Evolutionary conservation across 495 filamentous ascomycete genomes (phyloP).

Genomic region (Pseudoneurospora amorphoporcata): DNA sequence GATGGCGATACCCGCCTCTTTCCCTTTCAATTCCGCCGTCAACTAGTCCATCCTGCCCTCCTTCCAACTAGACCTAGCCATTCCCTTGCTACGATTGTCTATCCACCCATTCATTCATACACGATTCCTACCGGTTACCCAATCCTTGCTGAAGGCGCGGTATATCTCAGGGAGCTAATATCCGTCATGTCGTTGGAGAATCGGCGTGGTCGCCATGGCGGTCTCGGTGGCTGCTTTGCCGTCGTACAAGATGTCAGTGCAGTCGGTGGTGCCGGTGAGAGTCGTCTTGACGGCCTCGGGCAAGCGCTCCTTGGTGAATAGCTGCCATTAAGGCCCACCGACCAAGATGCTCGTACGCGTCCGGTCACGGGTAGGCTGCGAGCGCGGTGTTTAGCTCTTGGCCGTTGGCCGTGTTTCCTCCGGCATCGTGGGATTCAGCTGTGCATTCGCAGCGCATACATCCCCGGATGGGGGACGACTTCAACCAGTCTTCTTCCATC

Average conservation of each 20-base stretch:
- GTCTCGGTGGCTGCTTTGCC: not conserved
- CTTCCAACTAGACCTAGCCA: not conserved
- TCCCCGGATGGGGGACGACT: not conserved
- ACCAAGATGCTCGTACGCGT: no score
- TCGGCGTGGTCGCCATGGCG: not conserved
- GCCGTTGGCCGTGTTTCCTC: no score
- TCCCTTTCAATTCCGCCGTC: not conserved
- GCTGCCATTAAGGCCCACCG: no score
- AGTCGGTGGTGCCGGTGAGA: not conserved
- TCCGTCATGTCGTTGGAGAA: not conserved
- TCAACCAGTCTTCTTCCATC: not conserved
- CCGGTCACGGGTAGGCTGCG: no score
- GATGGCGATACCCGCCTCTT: not conserved
- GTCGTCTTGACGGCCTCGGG: not conserved
- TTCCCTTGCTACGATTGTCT: not conserved
- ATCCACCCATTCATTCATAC: not conserved
- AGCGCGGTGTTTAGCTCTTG: no score
- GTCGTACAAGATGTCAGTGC: not conserved
- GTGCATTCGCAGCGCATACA: not conserved
- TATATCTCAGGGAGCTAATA: not conserved
- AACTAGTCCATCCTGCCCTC: not conserved
- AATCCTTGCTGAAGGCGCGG: not conserved
- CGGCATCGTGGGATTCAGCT: no score
- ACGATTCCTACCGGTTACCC: not conserved
- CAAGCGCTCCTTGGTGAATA: not conserved